These are phyloP conservation scores for Colletotrichum neosansevieriae DNA, from an alignment of 2,329 filamentous ascomycete species.

Conservation along the genomic window DNA sequence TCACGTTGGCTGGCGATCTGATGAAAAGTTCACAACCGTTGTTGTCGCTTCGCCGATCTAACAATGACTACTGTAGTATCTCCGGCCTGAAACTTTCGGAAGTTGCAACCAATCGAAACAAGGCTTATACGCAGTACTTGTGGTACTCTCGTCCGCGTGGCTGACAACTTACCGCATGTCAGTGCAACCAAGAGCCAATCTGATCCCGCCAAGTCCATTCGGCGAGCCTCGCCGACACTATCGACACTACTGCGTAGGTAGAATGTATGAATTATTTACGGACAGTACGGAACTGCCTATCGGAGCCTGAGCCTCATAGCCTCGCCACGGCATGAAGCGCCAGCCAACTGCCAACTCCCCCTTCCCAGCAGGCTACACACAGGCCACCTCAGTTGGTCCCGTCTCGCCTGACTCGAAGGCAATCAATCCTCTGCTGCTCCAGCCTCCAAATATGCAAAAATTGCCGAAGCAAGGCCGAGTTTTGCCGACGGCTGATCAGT, in stretches of 20 bases:
- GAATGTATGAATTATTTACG: not conserved
- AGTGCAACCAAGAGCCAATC: constrained; percentile 23
- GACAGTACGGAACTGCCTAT: not conserved
- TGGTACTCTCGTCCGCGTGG: constrained; percentile 3
- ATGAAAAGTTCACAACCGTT: not conserved
- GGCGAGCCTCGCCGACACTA: constrained; percentile 19
- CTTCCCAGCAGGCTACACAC: not conserved
- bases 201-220: constrained; percentile 8
- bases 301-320: not conserved
- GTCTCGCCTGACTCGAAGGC: constrained; percentile 25
- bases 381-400: not conserved
- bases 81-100: constrained; percentile 26
- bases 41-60: constrained; percentile 33
- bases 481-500: no score
- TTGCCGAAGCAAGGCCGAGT: constrained; percentile 20
- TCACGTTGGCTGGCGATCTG: not conserved
- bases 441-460: constrained; percentile 25
- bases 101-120: constrained; percentile 2
- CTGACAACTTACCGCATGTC: constrained; percentile 7
- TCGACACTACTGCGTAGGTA: not conserved
- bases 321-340: not conserved
- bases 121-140: not conserved
- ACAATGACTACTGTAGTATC: constrained; percentile 13
- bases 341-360: not conserved
- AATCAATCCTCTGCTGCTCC: constrained; percentile 15